Percentiles rank a stretch among this genome's conserved stretches.
Evolutionary conservation across 257 asterid species (phyloP).

Genomic region (Ophiorrhiza pumila): DNA sequence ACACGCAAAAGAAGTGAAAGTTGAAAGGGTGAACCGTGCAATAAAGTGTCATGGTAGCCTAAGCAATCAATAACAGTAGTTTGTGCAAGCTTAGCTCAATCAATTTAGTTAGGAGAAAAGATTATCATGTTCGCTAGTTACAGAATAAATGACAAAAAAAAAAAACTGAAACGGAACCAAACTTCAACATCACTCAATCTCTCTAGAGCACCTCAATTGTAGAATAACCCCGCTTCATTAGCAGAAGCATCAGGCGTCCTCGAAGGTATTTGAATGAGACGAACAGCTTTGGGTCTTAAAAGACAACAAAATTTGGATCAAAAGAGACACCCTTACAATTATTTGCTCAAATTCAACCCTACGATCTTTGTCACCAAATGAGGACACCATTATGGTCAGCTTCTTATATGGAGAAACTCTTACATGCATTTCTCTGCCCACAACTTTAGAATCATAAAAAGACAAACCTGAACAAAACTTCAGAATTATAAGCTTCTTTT

Average conservation of each 20-base stretch:
- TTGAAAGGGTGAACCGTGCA: too few relatives aligned
- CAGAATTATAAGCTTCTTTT: not conserved
- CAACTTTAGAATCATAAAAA: too few relatives aligned
- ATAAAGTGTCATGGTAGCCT: too few relatives aligned
- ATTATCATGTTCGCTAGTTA: not conserved
- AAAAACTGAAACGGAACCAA: not conserved
- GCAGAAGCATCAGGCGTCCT: not conserved
- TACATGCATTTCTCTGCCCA: not conserved
- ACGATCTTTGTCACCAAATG: not conserved
- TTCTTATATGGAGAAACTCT: too few relatives aligned
- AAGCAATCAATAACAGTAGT: not conserved
- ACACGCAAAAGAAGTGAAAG: too few relatives aligned
- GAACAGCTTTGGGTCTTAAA: not conserved
- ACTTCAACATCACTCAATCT: not conserved
- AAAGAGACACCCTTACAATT: too few relatives aligned
- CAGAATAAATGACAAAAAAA: not conserved
- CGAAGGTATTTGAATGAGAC: not conserved
- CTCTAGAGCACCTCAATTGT: not conserved
- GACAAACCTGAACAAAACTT: not conserved
- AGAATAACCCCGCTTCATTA: too few relatives aligned
- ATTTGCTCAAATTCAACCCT: too few relatives aligned
- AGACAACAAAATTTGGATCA: not conserved
- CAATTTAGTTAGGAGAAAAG: too few relatives aligned
- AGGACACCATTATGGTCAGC: not conserved
- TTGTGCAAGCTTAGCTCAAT: not conserved